phyloP scores from a whole-genome alignment of 1,284 basidiomycete genomes.

The Moesziomyces sp. region DNA sequence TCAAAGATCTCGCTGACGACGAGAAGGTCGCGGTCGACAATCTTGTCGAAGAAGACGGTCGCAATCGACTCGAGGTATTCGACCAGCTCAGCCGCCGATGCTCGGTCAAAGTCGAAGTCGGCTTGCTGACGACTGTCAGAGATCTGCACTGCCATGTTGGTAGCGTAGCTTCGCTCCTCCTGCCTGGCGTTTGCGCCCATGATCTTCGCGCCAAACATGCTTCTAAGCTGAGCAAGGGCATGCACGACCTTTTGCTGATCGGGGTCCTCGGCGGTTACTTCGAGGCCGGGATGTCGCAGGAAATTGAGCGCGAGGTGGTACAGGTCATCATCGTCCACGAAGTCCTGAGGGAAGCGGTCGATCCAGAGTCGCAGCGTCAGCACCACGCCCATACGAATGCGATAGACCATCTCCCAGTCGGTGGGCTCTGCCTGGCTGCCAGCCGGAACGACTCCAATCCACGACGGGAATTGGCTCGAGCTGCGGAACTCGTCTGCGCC shows the following conservation, averaged over 20 bases:
- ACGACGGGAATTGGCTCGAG: constrained; percentile 61
- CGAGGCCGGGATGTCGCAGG: constrained; percentile 36
- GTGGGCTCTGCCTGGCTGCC: constrained; percentile 49
- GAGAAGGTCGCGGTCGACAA: constrained; percentile 57
- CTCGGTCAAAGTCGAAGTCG: constrained; percentile 55
- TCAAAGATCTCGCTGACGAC: constrained; percentile 59
- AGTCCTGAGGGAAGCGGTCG: constrained; percentile 60
- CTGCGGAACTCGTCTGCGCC: constrained; percentile 45
- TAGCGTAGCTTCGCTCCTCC: constrained; percentile 35
- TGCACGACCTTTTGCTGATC: constrained; percentile 49
- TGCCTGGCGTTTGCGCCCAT: constrained; percentile 52
- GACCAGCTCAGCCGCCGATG: constrained; percentile 48
- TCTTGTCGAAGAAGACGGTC: constrained; percentile 60
- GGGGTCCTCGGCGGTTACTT: constrained; percentile 35
- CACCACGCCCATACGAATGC: constrained; percentile 58
- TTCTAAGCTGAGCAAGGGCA: constrained; percentile 41
- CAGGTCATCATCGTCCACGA: constrained; percentile 57
- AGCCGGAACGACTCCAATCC: constrained; percentile 46
- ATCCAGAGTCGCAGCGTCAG: constrained; percentile 56
- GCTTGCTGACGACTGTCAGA: constrained; percentile 11
- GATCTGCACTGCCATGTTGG: constrained; percentile 23
- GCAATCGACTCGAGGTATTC: constrained; percentile 63
- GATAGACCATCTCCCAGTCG: constrained; percentile 58
- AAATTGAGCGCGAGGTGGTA: constrained; percentile 53
- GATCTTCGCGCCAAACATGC: constrained; percentile 38